Evolutionary conservation across 495 filamentous ascomycete genomes (phyloP), one percentile per base, ranked within the genome.

Genomic region (Parachaetomium inaequale): DNA sequence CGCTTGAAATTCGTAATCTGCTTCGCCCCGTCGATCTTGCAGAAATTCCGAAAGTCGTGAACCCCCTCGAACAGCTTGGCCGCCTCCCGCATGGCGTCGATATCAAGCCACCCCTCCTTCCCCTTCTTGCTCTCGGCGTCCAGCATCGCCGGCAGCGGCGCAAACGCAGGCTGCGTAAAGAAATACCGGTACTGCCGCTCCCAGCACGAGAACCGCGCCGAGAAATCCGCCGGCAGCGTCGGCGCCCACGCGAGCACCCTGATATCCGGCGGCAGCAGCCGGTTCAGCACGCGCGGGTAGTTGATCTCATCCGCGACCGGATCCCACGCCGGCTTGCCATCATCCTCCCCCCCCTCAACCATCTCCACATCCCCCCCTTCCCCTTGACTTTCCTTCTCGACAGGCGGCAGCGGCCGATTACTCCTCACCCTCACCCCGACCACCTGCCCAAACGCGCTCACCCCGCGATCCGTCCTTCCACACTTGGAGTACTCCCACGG

Each of bases 41-140:
- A 97, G 76, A 98, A 93, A 70, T 98, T 98, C 14, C 94, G 85
- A 77, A 98, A 98, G 75, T 98, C 95, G 76, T 97, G 91, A 26
- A 84, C 68, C 11, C 94, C 95, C 65, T 90, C 85, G 62, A 90
- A 92, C 50, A 84, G 73, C 69, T 83, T 85, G 31, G 93, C 93
- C 1, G 89, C 95, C 66, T 83, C 74, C 3, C 84, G 82, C 94
- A 98, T 98, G 17, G 86, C 87, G 7, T 85, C 86, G 49, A 98
- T 92, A 74, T 97, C 87, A 10, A 98, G 69, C 79, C 79, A 78
- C 42, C 81, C 79, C 32, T 72, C 67, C 63, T 76, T 1, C 66
- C 60, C 17, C 65, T 68, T 31, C 12, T 10, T 31, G 70, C 42
- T 47, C 14, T 58, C 52, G n/a, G 68, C 49, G 45, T 74, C 74